Base-by-base conservation (phyloP, 116 monocot species). In the Iris pallida region DNA sequence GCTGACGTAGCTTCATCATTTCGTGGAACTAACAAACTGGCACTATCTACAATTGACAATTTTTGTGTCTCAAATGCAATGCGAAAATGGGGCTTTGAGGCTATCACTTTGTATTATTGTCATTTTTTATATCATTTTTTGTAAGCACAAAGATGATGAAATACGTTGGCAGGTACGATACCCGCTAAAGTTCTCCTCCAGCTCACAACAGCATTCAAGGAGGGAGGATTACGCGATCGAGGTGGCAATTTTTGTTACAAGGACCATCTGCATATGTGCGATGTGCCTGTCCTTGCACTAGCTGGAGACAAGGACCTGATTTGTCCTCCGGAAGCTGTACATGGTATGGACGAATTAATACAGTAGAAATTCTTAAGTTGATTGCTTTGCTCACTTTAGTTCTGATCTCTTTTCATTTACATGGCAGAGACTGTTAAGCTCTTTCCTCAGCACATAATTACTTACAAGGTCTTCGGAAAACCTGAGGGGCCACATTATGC, bases 241-340 rank as follows among this genome's bases (percentile, higher is more conserved):
- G 76, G 47, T 45, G 81, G 86, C 46, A 86, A 62, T 11, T 92
- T 98, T 60, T 83, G 43, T 48, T 92, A 92, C 76, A 98, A 92
- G 70, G 81, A 92, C 69, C 85, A 85, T 53, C 71, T 98, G 59
- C 74, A 63, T 15, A 71, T 79, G 62, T 88, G 93, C 54, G 66
- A 77, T 52, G 74, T 83, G 5, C 98, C 98, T 42, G 75, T 92
- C 20, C 82, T 98, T 14, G 90, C 98, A 55, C 63, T 98, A 70
- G 98, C 98, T 30, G 98, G 90, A 45, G 90, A 98, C 60, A 73
- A 80, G 62, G 98, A 98, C 67, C 79, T 92, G 40, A 92, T 98
- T 64, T 98, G 98, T 52, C 98, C 98, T 64, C 92, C 92, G 19
- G 90, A 98, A 76, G 98, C 98, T 61, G 98, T 98, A 8, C 83